These are phyloP conservation scores for Lentinula detonsa DNA, from an alignment of 768 basidiomycete genomes.

Conservation along the genomic window DNA sequence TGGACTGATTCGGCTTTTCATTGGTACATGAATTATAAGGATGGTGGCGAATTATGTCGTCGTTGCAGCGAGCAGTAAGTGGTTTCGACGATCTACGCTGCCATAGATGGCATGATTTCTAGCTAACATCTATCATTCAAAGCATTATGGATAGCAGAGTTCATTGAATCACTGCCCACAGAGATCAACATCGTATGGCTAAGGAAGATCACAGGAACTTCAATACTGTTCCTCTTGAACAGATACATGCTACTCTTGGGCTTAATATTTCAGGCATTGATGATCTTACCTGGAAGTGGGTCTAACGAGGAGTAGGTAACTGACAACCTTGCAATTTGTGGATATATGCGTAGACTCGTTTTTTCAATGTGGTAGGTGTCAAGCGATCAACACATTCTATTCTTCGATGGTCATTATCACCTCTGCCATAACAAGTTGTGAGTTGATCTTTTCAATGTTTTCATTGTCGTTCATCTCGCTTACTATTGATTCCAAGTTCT, in stretches of 20 bases:
- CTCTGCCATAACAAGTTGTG: background rate
- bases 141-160: background rate
- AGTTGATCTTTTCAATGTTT: background rate
- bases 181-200: background rate
- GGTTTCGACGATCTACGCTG: background rate
- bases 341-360: background rate
- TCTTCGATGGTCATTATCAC: background rate
- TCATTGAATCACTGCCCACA: background rate
- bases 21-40: background rate
- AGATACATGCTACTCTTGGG: background rate
- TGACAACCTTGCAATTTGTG: background rate
- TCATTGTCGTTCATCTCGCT: no score
- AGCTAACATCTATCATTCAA: background rate
- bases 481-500: background rate
- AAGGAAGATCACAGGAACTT: background rate
- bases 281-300: background rate
- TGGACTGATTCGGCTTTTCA: no score
- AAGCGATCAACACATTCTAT: background rate
- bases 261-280: background rate
- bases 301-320: background rate
- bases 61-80: background rate
- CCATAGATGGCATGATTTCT: background rate
- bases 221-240: background rate
- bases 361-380: background rate
- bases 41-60: background rate